Evolutionary conservation across 1,284 basidiomycete species (phyloP).

Genomic region (Cryptococcus wingfieldii): DNA sequence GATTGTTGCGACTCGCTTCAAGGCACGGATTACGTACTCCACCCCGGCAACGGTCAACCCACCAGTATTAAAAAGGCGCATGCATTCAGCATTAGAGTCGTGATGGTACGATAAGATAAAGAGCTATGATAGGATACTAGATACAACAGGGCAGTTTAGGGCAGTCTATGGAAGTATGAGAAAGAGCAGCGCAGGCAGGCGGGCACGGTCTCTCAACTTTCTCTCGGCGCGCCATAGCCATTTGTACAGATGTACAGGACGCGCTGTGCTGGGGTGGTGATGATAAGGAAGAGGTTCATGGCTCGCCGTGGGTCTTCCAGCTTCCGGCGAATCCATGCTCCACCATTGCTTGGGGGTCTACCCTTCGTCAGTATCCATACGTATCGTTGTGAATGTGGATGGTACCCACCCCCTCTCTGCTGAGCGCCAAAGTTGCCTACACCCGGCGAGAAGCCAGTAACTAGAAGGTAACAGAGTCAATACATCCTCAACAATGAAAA

Average conservation of each 20-base stretch:
- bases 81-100: too few species aligned
- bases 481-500: neutral
- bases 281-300: neutral
- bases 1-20: too few species aligned
- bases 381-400: neutral
- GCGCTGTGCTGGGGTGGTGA: neutral
- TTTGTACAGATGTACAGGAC: too few species aligned
- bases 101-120: too few species aligned
- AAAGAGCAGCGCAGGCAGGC: too few species aligned
- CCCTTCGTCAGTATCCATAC: neutral
- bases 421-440: conserved; percentile 47
- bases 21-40: too few species aligned
- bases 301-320: conserved; percentile 12
- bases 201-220: too few species aligned
- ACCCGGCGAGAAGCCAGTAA: conserved; percentile 49
- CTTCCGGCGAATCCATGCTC: conserved; percentile 36
- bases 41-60: too few species aligned
- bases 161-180: too few species aligned
- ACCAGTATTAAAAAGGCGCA: too few species aligned
- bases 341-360: conserved; percentile 44
- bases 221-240: neutral
- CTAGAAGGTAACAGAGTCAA: conserved; percentile 8
- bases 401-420: conserved; percentile 23
- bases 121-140: too few species aligned
- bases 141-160: too few species aligned